A percentile compares a stretch with the other conserved stretches of the same genome.
These are phyloP conservation scores for Tetrahymena elliotti DNA, from an alignment of 73 alveolate species.

Conservation along the genomic window DNA sequence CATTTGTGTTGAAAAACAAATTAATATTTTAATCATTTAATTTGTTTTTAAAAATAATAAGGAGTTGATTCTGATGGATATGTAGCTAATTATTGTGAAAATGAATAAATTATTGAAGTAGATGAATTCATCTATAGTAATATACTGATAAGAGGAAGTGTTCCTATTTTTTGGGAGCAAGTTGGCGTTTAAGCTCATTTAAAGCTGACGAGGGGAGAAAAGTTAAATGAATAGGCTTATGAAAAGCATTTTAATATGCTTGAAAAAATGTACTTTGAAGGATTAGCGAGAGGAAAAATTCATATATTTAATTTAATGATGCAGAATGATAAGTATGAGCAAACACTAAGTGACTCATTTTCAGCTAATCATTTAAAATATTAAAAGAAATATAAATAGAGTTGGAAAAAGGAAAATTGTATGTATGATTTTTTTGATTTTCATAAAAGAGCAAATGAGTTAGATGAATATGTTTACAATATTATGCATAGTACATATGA, in stretches of 20 bases:
- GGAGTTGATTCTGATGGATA: neutral
- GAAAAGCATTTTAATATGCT: neutral
- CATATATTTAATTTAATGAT: neutral
- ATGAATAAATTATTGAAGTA: neutral
- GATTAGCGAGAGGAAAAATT: neutral
- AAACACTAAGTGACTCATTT: neutral
- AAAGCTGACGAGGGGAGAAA: neutral
- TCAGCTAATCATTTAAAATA: neutral
- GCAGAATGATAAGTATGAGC: neutral
- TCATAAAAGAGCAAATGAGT: neutral
- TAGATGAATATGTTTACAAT: neutral
- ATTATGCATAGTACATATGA: neutral
- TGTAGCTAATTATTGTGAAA: neutral
- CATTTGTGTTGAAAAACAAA: no score
- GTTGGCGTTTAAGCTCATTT: neutral
- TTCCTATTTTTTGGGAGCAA: neutral
- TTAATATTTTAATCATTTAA: no score
- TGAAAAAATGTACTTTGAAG: neutral
- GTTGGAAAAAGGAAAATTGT: neutral
- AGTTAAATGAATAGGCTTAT: neutral
- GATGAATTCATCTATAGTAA: neutral
- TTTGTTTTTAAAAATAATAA: neutral
- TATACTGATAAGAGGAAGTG: neutral
- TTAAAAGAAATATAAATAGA: neutral
- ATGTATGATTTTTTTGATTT: neutral